Evolutionary conservation across 176 grass and related monocot genomes (phyloP), one percentile per base, ranked within the genome.

Genomic region (Phoenix dactylifera): DNA sequence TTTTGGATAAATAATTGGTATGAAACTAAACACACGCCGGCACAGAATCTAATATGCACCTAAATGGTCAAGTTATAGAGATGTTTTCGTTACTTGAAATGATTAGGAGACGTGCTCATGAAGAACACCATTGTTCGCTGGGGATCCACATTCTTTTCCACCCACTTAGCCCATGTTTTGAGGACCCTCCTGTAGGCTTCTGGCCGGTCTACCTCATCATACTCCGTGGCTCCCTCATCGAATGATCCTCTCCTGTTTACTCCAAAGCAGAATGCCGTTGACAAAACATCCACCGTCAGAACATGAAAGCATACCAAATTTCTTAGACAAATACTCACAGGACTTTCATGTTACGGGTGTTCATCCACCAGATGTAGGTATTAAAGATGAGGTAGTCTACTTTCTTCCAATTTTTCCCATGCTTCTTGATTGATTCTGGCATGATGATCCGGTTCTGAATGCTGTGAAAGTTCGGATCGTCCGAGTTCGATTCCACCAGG

Each of bases 321-420:
- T 14, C 35, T 44, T 14, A 3, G 35, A 44, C 35, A 44, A 44
- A 14, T 14, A 44, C 79, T 61, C 5, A 88, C 85, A 76, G 15
- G 35, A 89, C 67, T 80, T 89, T 89, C 62, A 84, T 89, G 35
- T 76, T 54, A 19, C 79, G 74, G 3, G 64, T 79, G 76, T 89
- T 89, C 62, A 89, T 73, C 85, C 85, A 89, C 85, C 85, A 89
- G 62, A 89, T 89, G 67, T 89, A 89, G 4, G 85, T 77, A 32
- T 89, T 89, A 67, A 89, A 89, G 66, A 89, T 54, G 67, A 89
- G 77, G 59, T 61, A 89, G 60, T 89, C 30, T 1, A 73, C 85
- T 50, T 66, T 69, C 55, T 76, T 73, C 85, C 85, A 89, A 72
- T 89, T 68, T 3, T 17, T n/a, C 24, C 75, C 85, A 49, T 89